Conservation (phyloP, 768 basidiomycete genomes). For the Pulveroboletus sp. region DNA sequence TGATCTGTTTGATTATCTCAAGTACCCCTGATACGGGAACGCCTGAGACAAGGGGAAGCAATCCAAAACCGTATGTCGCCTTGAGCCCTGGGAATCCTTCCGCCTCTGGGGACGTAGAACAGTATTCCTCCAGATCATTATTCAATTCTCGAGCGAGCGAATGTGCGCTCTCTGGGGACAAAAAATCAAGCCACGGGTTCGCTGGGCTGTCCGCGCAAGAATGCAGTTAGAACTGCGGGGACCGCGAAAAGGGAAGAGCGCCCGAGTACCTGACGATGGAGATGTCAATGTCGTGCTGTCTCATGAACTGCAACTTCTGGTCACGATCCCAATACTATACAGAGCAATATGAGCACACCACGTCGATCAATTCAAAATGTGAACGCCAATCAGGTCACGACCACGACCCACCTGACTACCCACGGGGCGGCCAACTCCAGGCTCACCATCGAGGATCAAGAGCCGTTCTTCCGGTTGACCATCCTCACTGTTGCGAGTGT, state of each 20-base stretch:
- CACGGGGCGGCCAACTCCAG: slow-evolving; percentile 74
- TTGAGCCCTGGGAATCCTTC: slow-evolving; percentile 39
- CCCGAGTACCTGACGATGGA: slow-evolving; percentile 65
- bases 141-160: slow-evolving; percentile 69
- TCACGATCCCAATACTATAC: slow-evolving; percentile 68
- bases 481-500: slow-evolving; percentile 40
- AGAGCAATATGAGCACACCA: slow-evolving; percentile 12
- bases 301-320: slow-evolving; percentile 84
- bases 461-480: slow-evolving; percentile 61
- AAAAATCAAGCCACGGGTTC: slow-evolving; percentile 91
- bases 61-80: slow-evolving; percentile 79
- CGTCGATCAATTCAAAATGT: not conserved
- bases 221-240: slow-evolving; percentile 17
- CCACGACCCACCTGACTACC: slow-evolving; percentile 63
- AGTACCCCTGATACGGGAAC: slow-evolving; percentile 54
- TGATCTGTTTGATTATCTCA: slow-evolving; percentile 63
- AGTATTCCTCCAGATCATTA: slow-evolving; percentile 73
- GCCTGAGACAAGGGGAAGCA: slow-evolving; percentile 76
- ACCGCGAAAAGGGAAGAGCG: not conserved
- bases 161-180: slow-evolving; percentile 63
- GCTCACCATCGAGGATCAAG: slow-evolving; percentile 76
- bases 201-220: slow-evolving; percentile 52
- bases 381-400: not conserved
- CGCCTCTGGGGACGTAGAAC: slow-evolving; percentile 54
- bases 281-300: slow-evolving; percentile 72